Evolutionary conservation across 225 moss, liverwort and hornwort species (phyloP), one percentile per base, ranked within the genome.

Genomic region (Pseudisothecium myosuroides): DNA sequence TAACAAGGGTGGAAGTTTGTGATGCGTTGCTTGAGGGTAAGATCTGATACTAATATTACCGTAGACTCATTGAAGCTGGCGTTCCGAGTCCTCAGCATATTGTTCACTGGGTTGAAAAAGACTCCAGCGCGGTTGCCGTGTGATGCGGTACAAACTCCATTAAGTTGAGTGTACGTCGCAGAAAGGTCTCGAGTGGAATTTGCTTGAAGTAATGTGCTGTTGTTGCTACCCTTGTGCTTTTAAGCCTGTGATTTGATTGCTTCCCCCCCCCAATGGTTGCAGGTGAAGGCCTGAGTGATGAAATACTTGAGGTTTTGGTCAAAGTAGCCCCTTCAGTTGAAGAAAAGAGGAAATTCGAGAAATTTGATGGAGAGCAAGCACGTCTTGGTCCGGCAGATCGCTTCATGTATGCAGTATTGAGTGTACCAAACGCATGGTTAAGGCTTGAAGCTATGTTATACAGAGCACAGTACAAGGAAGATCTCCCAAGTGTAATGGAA

Each of bases 21-120:
- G 96, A 93, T 54, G 94, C 93, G 72, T 88, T 96, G 87, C 92
- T 96, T 76, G 96, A 95, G 91, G 96, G 96, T 96, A 83, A 87
- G 71, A 83, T 71, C 69, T 88, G 68, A 76, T 45, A 52, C 34
- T 13, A 62, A 41, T 54, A 27, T 63, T 55, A 64, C 11, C 17
- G 67, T 80, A 67, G 85, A 45, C 60, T 36, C 68, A 34, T 28
- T 81, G 72, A 21, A 62, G 17, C 63, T 62, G 32, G 32, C 39
- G 69, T 52, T 78, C 71, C 34, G 10, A 87, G 54, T 81, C n/a
- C 22, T 37, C 29, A 72, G 68, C 58, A 80, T 56, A 45, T 36
- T 80, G 55, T 36, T 80, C 55, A 45, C 56, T 78, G n/a, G 24
- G 7, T 67, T 80, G 56, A 45, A 80, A 63, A 24, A 67, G 67